Evolutionary conservation across 306 rosid genomes (phyloP).

Genomic region (Urtica urens): DNA sequence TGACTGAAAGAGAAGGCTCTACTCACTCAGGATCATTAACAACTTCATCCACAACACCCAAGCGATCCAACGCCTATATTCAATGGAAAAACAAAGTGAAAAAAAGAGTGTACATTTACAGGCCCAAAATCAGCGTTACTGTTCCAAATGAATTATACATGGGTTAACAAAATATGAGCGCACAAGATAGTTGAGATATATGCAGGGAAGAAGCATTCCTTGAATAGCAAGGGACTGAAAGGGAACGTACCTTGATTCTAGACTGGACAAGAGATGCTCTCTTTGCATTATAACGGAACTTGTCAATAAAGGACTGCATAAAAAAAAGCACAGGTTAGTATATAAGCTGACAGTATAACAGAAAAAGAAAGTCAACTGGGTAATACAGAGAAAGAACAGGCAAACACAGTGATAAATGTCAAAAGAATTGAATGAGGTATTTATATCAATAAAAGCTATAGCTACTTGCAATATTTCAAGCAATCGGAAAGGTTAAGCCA

Average conservation of each 20-base stretch:
- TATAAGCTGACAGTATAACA: background rate
- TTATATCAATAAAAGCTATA: background rate
- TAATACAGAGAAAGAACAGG: background rate
- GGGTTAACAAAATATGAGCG: slow-evolving; percentile 9
- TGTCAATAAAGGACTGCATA: slow-evolving; percentile 84
- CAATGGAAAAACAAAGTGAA: slow-evolving; percentile 11
- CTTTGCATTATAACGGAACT: slow-evolving; percentile 96
- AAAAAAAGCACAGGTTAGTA: background rate
- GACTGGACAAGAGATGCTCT: slow-evolving; percentile 99
- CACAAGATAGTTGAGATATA: too few relatives aligned
- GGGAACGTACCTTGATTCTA: slow-evolving; percentile 79
- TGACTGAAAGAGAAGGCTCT: slow-evolving; percentile 14
- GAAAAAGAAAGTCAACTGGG: background rate
- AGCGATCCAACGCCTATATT: slow-evolving; percentile 89
- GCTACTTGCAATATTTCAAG: background rate
- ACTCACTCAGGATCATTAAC: slow-evolving; percentile 96
- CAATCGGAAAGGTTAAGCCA: too few relatives aligned
- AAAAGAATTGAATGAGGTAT: background rate
- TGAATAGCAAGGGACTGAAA: background rate
- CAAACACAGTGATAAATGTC: background rate
- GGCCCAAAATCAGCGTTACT: background rate
- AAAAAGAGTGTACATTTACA: background rate
- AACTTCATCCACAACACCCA: slow-evolving; percentile 86
- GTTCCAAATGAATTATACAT: slow-evolving; percentile 1
- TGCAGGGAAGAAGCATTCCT: background rate